Evolutionary conservation across 2,329 filamentous ascomycete genomes (phyloP), one percentile per base, ranked within the genome.

Genomic region (Cadophora luteo-olivacea): DNA sequence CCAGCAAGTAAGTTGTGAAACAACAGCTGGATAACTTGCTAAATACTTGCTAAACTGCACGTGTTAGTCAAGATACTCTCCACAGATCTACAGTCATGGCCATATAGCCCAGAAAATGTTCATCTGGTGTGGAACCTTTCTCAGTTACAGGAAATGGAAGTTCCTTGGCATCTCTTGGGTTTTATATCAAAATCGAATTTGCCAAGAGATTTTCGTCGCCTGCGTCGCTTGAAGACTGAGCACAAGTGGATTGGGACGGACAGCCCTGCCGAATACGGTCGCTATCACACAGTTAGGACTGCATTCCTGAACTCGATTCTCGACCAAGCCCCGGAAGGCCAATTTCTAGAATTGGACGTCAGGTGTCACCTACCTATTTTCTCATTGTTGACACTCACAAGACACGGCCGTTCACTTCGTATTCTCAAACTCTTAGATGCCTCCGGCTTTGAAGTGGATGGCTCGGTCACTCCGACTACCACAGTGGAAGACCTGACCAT

Each of bases 361-460:
- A 58, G 24, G n/a, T 58, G 55, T 33, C n/a, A 58, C 11, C n/a
- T 58, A 14, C n/a, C 55, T 24, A 4, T 19, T 1, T 38, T 58
- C 24, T 36, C 32, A 24, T 11, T 38, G 1, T 4, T n/a, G 3
- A 32, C 55, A 38, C 32, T 58, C 19, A 6, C 55, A 14, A 58
- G 33, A 38, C 55, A 58, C 33, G 32, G 32, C n/a, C 55, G n/a
- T 2, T 58, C 55, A 22, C 33, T 58, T 22, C 32, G 33, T 16
- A 14, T 38, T 5, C 7, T 58, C 1, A 58, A 9, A 38, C 55
- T 58, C n/a, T 24, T 38, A 19, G 55, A 58, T 16, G 33, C 33
- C n/a, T 58, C 55, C n/a, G 55, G 33, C 7, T 38, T 24, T 22
- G 55, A 58, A 25, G 55, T 58, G 16, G 55, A 58, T 24, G 55